A percentile compares a stretch with the other conserved stretches of the same genome.
Conservation (phyloP, 805 yeast genomes). For the Saccharomycopsis microspora region DNA sequence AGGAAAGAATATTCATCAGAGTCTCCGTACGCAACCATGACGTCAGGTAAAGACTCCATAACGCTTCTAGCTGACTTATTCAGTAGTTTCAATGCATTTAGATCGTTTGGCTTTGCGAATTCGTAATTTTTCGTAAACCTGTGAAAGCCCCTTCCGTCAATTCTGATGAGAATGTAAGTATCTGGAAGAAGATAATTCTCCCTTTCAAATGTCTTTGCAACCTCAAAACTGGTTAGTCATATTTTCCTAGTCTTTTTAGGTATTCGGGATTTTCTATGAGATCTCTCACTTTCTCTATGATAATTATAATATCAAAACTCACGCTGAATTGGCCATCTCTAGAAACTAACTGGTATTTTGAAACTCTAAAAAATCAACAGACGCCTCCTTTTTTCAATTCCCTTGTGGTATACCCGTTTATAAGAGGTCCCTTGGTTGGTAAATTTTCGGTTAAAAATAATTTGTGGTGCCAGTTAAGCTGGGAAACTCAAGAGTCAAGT, state of each 20-base stretch:
- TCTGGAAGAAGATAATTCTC: constrained; percentile 67
- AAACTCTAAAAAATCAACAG: no score
- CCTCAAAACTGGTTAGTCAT: constrained; percentile 40
- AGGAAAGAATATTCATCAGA: constrained; percentile 90
- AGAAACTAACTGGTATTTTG: no score
- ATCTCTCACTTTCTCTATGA: not conserved
- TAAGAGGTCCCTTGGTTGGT: no score
- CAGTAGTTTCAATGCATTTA: constrained; percentile 65
- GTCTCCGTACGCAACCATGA: constrained; percentile 82
- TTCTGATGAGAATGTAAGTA: constrained; percentile 70
- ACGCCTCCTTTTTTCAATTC: no score
- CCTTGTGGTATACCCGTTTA: no score
- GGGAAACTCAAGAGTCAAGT: no score
- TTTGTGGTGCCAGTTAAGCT: no score
- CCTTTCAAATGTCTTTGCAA: constrained; percentile 72
- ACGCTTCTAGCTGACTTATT: constrained; percentile 66
- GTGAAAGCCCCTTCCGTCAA: constrained; percentile 94
- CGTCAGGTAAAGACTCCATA: constrained; percentile 56
- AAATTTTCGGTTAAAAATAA: no score
- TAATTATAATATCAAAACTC: not conserved
- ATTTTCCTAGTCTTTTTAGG: no score
- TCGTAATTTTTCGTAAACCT: constrained; percentile 62
- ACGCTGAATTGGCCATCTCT: constrained; percentile 11
- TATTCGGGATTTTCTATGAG: no score
- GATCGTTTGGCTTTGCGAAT: constrained; percentile 84